Evolutionary conservation across 495 filamentous ascomycete genomes (phyloP).

Genomic region (Xylaria longipes): DNA sequence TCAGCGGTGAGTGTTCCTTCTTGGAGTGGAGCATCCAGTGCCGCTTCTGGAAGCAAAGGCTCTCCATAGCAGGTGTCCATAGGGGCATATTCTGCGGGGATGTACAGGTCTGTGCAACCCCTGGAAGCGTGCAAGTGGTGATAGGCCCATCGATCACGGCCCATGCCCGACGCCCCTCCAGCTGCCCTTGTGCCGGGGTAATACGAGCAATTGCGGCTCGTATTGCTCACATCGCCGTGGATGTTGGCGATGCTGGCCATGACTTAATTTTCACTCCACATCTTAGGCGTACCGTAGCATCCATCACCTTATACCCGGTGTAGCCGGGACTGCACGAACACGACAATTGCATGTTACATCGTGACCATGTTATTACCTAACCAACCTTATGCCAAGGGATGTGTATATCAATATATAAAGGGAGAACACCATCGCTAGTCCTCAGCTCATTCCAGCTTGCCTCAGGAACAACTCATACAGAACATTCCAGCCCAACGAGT

Average conservation of each 20-base stretch:
- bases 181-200: conserved; percentile 37
- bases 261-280: conserved; percentile 3
- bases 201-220: conserved; percentile 37
- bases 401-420: conserved; percentile 11
- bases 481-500: not conserved
- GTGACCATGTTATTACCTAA: not conserved
- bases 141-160: conserved; percentile 1
- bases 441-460: not conserved
- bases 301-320: not conserved
- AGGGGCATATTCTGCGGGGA: conserved; percentile 7
- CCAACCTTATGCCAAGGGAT: not conserved
- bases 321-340: conserved; percentile 11
- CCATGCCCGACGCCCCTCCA: not conserved
- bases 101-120: not conserved
- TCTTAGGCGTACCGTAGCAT: conserved; percentile 1
- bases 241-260: conserved; percentile 23
- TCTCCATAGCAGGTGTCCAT: no score
- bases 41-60: conserved; percentile 1
- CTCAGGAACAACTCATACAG: not conserved
- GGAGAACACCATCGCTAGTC: not conserved
- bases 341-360: not conserved
- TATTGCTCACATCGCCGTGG: conserved; percentile 28
- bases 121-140: not conserved
- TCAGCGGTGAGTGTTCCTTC: conserved; percentile 12
- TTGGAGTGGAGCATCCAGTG: conserved; percentile 8